Conservation (phyloP, 495 filamentous ascomycete genomes). For the Glarea lozoyensis region DNA sequence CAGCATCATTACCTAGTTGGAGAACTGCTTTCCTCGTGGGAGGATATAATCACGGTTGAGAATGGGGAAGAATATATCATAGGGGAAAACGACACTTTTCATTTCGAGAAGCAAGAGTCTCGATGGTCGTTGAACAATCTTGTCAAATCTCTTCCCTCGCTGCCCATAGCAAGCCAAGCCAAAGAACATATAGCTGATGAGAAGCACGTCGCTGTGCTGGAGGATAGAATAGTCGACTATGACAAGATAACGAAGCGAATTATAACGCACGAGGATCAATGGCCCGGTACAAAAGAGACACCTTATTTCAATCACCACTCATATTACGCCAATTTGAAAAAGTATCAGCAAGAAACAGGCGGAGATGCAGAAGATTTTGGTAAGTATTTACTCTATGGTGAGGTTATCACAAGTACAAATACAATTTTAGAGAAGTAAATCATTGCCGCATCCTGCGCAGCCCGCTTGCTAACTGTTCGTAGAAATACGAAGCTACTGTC, state of each 20-base stretch:
- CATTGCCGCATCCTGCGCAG: constrained; percentile 3
- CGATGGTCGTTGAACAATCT: constrained; percentile 54
- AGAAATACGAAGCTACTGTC: constrained; percentile 74
- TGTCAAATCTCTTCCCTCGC: constrained; percentile 34
- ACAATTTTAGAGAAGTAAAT: constrained; percentile 85
- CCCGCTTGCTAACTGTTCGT: constrained; percentile 18
- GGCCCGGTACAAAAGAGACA: constrained; percentile 65
- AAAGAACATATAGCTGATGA: constrained; percentile 25
- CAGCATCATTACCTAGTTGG: constrained; percentile 51
- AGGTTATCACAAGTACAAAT: constrained; percentile 90
- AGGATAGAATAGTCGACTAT: constrained; percentile 66
- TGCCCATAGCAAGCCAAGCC: constrained; percentile 4
- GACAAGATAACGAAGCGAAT: constrained; percentile 63
- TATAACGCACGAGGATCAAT: constrained; percentile 57
- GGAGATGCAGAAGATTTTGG: constrained; percentile 61
- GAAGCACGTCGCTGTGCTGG: constrained; percentile 18
- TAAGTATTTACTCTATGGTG: constrained; percentile 71
- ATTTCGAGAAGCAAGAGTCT: constrained; percentile 52
- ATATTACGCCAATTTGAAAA: constrained; percentile 63
- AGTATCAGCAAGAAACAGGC: constrained; percentile 51
- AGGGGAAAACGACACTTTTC: constrained; percentile 80
- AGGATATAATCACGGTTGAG: constrained; percentile 59
- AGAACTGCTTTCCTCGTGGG: constrained; percentile 56
- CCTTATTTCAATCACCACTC: constrained; percentile 82
- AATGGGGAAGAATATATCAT: constrained; percentile 67